Percentiles rank a stretch among this genome's conserved stretches.
These are phyloP conservation scores for Rhodotorula sp. DNA, from an alignment of 1,284 basidiomycete genomes.

Conservation along the genomic window DNA sequence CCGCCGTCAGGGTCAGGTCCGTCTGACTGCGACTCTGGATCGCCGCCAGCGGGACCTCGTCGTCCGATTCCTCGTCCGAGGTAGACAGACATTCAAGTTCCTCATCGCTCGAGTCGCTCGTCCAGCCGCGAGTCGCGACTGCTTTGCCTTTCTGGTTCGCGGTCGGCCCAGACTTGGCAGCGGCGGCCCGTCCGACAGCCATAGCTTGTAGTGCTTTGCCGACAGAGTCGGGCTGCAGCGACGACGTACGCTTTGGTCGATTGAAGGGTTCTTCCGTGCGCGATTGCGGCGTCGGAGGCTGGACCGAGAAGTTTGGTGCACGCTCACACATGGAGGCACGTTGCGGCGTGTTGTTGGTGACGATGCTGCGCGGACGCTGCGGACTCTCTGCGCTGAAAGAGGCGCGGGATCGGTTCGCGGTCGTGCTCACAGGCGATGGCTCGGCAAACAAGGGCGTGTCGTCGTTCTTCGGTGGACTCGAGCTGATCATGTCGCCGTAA, in stretches of 20 bases:
- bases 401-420: neutral
- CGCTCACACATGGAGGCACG: neutral
- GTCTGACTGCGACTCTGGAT: slow-evolving; percentile 26
- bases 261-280: neutral
- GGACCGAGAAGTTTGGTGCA: slow-evolving; percentile 20
- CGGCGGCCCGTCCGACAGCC: slow-evolving; percentile 5
- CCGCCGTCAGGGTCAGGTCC: slow-evolving; percentile 4
- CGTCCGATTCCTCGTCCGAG: slow-evolving; percentile 22
- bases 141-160: slow-evolving; percentile 8
- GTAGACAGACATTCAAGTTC: slow-evolving; percentile 6
- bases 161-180: neutral
- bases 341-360: neutral
- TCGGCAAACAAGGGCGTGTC: neutral
- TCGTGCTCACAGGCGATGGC: neutral
- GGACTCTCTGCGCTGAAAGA: no score
- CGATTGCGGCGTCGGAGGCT: slow-evolving; percentile 33
- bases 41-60: slow-evolving; percentile 34
- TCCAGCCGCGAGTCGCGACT: slow-evolving; percentile 13
- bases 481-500: slow-evolving; percentile 28
- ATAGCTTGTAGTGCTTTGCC: slow-evolving; percentile 12
- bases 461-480: neutral
- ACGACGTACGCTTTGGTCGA: slow-evolving; percentile 7
- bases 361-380: slow-evolving; percentile 2
- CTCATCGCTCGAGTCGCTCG: slow-evolving; percentile 32
- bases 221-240: slow-evolving; percentile 19